Evolutionary conservation across 495 filamentous ascomycete species (phyloP), one percentile per base, ranked within the genome.

Genomic region (Venustampulla echinocandica): DNA sequence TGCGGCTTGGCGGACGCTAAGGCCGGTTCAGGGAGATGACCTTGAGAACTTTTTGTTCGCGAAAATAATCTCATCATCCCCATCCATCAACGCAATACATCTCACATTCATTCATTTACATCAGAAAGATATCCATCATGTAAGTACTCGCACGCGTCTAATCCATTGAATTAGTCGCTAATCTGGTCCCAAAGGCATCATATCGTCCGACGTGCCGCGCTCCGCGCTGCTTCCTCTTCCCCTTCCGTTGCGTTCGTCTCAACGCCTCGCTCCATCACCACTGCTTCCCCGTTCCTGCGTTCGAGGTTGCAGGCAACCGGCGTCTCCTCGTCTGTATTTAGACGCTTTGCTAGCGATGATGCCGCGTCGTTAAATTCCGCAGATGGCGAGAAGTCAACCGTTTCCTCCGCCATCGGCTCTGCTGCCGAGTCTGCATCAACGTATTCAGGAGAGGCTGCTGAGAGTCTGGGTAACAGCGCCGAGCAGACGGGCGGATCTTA

Each of bases 151-250:
- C n/a, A n/a, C n/a, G n/a, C n/a, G n/a, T n/a, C n/a, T n/a, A n/a
- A n/a, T n/a, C n/a, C n/a, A n/a, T n/a, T n/a, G n/a, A n/a, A n/a
- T n/a, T n/a, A n/a, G n/a, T n/a, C n/a, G n/a, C n/a, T n/a, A n/a
- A n/a, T n/a, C n/a, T n/a, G n/a, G n/a, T n/a, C n/a, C n/a, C n/a
- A 28, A 46, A 80, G 74, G 76, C 69, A 73, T 63, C 69, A 73
- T 63, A 65, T 68, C 46, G 53, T 81, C 52, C 75, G 77, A 46
- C 73, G 74, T 53, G 71, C 70, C 39, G 73, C 75, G 54, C 63
- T 75, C 37, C 71, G 80, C 46, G 73, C 79, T 22, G 64, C 75
- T 50, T 63, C 72, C 33, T 65, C 75, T 34, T 64, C 70, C 10
- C 65, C 76, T 19, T 60, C 65, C 25, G 60, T n/a, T n/a, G n/a